Conservation (phyloP, 179 eudicot genomes). For the Camellia oleifera region DNA sequence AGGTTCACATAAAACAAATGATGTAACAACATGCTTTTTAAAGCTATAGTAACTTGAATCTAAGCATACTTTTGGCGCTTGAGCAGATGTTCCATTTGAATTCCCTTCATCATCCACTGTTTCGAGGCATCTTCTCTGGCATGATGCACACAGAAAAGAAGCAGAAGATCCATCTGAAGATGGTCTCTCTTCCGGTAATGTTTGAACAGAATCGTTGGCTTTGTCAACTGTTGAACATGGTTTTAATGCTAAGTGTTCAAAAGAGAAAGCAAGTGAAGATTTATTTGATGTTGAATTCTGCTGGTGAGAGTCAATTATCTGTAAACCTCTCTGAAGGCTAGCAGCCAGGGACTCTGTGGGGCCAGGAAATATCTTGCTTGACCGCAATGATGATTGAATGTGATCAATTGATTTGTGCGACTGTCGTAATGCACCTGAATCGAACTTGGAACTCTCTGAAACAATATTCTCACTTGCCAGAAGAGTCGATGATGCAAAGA, state of each 20-base stretch:
- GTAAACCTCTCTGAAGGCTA: constrained; percentile 83
- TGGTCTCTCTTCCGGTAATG: constrained; percentile 35
- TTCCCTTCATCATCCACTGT: constrained; percentile 19
- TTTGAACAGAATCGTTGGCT: constrained; percentile 58
- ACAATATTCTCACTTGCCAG: constrained; percentile 32
- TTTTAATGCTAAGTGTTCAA: constrained; percentile 78
- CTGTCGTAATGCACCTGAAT: constrained; percentile 30
- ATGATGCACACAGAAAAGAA: constrained; percentile 55
- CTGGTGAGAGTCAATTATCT: constrained; percentile 77
- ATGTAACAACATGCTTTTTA: background rate
- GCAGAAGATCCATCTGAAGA: constrained; percentile 27
- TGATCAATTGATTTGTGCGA: constrained; percentile 43
- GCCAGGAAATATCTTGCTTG: constrained; percentile 69
- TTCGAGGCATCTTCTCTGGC: constrained; percentile 45
- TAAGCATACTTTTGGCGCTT: constrained; percentile 20
- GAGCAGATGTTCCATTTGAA: constrained; percentile 31
- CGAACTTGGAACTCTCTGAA: constrained; percentile 40
- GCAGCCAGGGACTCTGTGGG: constrained; percentile 86
- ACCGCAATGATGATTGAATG: constrained; percentile 62
- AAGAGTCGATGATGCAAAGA: constrained; percentile 37
- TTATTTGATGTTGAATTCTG: constrained; percentile 46
- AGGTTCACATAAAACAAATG: background rate
- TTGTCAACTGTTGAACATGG: constrained; percentile 63
- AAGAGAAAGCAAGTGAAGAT: constrained; percentile 76
- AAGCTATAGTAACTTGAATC: background rate